These are phyloP conservation scores for Populus deltoides DNA, from an alignment of 345 rosid species.

Conservation along the genomic window DNA sequence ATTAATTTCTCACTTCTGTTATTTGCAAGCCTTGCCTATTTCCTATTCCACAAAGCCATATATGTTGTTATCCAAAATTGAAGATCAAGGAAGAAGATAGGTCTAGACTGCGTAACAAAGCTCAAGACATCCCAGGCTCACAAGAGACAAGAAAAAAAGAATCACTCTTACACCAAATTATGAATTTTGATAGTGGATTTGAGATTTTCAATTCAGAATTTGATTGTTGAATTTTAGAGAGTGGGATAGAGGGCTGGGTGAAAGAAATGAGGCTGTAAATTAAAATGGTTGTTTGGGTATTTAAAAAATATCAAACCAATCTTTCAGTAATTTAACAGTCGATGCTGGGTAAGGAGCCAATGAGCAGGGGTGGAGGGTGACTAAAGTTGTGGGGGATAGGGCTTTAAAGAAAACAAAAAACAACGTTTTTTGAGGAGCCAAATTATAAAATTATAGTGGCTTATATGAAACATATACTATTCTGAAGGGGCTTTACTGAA, in stretches of 20 bases:
- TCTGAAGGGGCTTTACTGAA: background rate
- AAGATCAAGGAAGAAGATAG: background rate
- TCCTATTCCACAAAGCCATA: background rate
- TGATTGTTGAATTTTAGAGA: background rate
- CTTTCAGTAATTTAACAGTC: background rate
- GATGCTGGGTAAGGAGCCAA: background rate
- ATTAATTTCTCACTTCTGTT: too few relatives aligned
- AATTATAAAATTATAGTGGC: background rate
- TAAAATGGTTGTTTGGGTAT: background rate
- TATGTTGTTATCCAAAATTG: background rate
- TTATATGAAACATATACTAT: background rate
- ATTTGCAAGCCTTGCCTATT: too few relatives aligned
- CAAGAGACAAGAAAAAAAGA: background rate
- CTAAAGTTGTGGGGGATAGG: too few relatives aligned
- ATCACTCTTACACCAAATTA: background rate
- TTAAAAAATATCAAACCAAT: too few relatives aligned
- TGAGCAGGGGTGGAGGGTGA: background rate
- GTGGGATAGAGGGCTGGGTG: background rate
- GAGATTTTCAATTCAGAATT: background rate
- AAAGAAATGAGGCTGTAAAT: background rate
- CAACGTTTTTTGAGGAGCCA: background rate
- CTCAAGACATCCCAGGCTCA: background rate
- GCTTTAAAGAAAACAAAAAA: too few relatives aligned
- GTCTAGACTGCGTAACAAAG: background rate
- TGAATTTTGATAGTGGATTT: background rate